Conservation (phyloP, 1,284 basidiomycete species). For the Sporisorium reilianum region DNA sequence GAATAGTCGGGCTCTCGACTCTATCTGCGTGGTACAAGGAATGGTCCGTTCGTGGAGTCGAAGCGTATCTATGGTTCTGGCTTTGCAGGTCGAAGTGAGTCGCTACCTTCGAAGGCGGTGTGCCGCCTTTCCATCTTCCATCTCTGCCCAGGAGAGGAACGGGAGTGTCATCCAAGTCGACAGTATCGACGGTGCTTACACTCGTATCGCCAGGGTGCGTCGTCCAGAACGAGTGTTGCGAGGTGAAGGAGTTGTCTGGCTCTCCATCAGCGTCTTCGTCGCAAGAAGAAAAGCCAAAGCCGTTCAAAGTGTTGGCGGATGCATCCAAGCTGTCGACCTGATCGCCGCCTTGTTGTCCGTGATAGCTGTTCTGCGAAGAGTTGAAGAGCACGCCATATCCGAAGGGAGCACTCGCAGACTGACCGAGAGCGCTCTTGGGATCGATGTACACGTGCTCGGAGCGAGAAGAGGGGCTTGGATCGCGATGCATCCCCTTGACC, state of each 20-base stretch:
- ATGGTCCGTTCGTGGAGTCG: background rate
- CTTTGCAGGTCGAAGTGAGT: background rate
- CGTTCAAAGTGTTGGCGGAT: background rate
- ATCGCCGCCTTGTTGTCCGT: no score
- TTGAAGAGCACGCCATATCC: background rate
- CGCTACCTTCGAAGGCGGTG: background rate
- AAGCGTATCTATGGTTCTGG: background rate
- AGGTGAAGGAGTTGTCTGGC: conserved; percentile 19
- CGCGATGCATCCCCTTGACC: conserved; percentile 1
- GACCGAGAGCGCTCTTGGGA: conserved; percentile 8
- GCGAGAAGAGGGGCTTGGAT: background rate
- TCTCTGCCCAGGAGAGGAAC: conserved; percentile 26
- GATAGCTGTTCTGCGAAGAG: background rate
- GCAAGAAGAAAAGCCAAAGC: conserved; percentile 17
- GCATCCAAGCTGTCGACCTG: background rate
- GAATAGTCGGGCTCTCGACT: background rate
- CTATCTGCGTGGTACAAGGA: background rate
- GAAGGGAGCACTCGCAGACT: background rate
- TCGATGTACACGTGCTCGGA: conserved; percentile 6
- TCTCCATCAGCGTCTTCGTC: conserved; percentile 44
- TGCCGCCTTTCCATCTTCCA: conserved; percentile 21
- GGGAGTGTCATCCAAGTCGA: conserved; percentile 13
- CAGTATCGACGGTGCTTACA: conserved; percentile 13
- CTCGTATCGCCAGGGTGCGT: conserved; percentile 15
- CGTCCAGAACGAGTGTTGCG: conserved; percentile 28